A percentile compares a stretch with the other conserved stretches of the same genome.
These are phyloP conservation scores for Penicillium aurantiogriseum DNA, from an alignment of 2,329 filamentous ascomycete species.

Conservation along the genomic window DNA sequence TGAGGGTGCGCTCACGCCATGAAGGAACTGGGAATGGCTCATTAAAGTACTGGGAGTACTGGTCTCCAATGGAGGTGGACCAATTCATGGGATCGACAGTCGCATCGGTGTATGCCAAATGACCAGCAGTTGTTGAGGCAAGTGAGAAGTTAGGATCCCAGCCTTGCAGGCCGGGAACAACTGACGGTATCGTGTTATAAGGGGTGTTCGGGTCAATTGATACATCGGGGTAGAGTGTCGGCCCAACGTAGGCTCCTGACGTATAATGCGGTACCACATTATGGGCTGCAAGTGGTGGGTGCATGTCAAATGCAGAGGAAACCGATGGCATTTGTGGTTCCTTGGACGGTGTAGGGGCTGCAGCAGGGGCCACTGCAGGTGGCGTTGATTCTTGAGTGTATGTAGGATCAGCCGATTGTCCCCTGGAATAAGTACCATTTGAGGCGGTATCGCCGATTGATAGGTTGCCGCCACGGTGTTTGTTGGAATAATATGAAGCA, in stretches of 20 bases:
- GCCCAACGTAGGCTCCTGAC: constrained; percentile 21
- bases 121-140: constrained; percentile 37
- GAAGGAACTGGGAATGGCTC: constrained; percentile 47
- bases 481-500: constrained; percentile 38
- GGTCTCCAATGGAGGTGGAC: constrained; percentile 45
- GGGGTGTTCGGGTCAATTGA: constrained; percentile 40
- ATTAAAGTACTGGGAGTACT: constrained; percentile 49
- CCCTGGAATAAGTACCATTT: constrained; percentile 35
- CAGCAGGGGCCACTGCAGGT: constrained; percentile 14
- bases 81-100: constrained; percentile 43
- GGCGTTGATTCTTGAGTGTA: constrained; percentile 26
- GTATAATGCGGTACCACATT: constrained; percentile 21
- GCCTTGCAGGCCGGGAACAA: constrained; percentile 41
- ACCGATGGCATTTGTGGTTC: constrained; percentile 12
- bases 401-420: constrained; percentile 34
- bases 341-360: constrained; percentile 22
- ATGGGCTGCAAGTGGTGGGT: constrained; percentile 15
- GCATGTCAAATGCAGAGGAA: constrained; percentile 17
- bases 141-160: constrained; percentile 44
- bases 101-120: constrained; percentile 37
- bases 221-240: constrained; percentile 26
- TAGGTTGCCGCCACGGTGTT: constrained; percentile 27
- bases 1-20: constrained; percentile 65
- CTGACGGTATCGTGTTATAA: constrained; percentile 42
- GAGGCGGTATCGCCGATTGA: constrained; percentile 31